A percentile compares a stretch with the other conserved stretches of the same genome.
Evolutionary conservation across 768 basidiomycete genomes (phyloP).

Genomic region (Nidularia sp.): DNA sequence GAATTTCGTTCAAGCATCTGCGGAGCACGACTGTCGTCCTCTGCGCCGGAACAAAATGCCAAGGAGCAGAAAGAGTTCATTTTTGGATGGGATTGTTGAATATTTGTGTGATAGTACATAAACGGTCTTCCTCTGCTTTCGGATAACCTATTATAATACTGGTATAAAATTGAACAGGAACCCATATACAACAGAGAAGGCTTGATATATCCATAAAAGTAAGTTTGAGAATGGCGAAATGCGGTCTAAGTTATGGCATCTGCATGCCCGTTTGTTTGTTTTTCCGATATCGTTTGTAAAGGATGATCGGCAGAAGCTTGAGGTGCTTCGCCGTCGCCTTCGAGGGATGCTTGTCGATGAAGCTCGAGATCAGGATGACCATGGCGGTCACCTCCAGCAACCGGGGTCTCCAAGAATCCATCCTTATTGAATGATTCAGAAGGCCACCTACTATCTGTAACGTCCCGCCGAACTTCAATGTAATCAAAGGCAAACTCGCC

Average conservation of each 20-base stretch:
- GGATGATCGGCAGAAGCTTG: not conserved
- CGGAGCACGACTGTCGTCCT: conserved; percentile 23
- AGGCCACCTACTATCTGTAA: conserved; percentile 38
- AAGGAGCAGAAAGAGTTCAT: conserved; percentile 38
- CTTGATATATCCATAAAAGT: too few species aligned
- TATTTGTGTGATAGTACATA: conserved; percentile 4
- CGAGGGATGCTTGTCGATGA: not conserved
- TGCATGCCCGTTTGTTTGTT: conserved; percentile 10
- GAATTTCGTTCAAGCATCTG: conserved; percentile 73
- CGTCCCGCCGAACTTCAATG: conserved; percentile 66
- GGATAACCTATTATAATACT: too few species aligned
- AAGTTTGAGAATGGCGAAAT: too few species aligned
- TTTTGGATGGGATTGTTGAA: conserved; percentile 76
- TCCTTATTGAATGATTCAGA: conserved; percentile 2
- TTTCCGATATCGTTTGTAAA: conserved; percentile 20
- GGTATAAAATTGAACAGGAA: too few species aligned
- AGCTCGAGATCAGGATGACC: conserved; percentile 29
- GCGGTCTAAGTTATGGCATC: not conserved
- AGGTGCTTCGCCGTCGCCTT: not conserved
- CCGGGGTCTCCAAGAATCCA: conserved; percentile 15
- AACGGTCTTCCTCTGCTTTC: not conserved
- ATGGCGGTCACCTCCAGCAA: conserved; percentile 34
- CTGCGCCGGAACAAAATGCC: conserved; percentile 5
- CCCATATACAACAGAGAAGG: too few species aligned
- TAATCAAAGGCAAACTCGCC: conserved; percentile 71